Evolutionary conservation across 768 basidiomycete genomes (phyloP), one percentile per base, ranked within the genome.

Genomic region (Leccinum incarnatum): DNA sequence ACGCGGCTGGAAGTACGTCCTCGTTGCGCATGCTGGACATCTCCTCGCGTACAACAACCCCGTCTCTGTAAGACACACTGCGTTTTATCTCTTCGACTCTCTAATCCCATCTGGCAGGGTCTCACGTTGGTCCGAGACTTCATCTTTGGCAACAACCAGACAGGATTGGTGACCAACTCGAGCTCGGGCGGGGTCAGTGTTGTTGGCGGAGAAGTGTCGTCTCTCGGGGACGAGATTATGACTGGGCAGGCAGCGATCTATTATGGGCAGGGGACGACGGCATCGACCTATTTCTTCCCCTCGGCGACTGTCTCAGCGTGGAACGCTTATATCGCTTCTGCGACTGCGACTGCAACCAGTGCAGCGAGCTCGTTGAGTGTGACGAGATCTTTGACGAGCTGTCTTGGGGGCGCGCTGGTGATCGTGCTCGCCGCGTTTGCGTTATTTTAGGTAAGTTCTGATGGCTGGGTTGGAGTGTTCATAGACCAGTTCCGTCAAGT

Each of bases 281-380:
- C 75, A 36, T 84, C 80, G 12, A 84, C 78, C 1, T 83, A 80
- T 64, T 68, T 81, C 17, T 83, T 80, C 66, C 85, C 85, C 0
- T 68, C 77, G 2, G 83, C 80, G 2, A 87, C 84, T 0, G 76
- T 81, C 40, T 79, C 76, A 5, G 83, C 85, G 1, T 87, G 86
- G 85, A 68, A 77, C 19, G 67, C 74, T 5, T 86, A 82, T 62
- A 79, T 85, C 21, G 69, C 51, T 2, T 32, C 49, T 19, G 11
- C 51, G 12, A 52, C 48, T n/a, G 10, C 51, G 11, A 51, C 10
- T 1, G 27, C 51, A 8, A 51, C 10, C 9, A 64, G 52, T 19
- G 42, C 34, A 21, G 61, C 49, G 12, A 27, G n/a, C 14, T 19
- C 52, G 19, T 12, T 47, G 7, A 47, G 21, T 5, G 11, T 14